Percentiles rank a stretch among this genome's conserved stretches.
Evolutionary conservation across 2,329 filamentous ascomycete species (phyloP).

Genomic region (Byssothecium circinans): DNA sequence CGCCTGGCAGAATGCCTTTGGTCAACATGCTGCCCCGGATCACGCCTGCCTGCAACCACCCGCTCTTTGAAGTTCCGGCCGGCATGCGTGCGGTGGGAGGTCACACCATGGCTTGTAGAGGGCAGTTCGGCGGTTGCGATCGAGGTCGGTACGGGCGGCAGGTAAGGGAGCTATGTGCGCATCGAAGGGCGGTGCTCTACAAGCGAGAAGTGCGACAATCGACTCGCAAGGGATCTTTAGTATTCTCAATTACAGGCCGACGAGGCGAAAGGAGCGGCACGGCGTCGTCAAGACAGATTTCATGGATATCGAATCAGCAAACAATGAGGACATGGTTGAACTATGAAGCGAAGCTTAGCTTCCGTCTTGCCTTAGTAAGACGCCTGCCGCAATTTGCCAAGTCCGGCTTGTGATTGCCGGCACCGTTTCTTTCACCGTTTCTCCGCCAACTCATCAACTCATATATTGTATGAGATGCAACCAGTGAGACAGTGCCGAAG

Average conservation of each 20-base stretch:
- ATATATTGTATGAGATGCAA: not conserved
- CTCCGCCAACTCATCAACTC: not conserved
- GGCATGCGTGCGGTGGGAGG: constrained; percentile 23
- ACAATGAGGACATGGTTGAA: too few relatives aligned
- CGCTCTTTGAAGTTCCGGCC: constrained; percentile 22
- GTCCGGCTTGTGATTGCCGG: not conserved
- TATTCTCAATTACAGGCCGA: too few relatives aligned
- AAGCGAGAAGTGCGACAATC: too few relatives aligned
- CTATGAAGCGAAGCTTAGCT: too few relatives aligned
- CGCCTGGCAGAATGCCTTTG: constrained; percentile 52
- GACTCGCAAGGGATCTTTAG: too few relatives aligned
- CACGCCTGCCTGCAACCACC: constrained; percentile 31
- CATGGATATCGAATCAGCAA: too few relatives aligned
- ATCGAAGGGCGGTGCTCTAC: not conserved
- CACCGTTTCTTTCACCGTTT: not conserved
- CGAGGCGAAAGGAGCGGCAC: too few relatives aligned
- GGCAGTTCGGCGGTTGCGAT: constrained; percentile 4
- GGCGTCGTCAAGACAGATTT: too few relatives aligned
- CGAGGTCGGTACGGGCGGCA: constrained; percentile 15
- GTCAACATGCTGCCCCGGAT: constrained; percentile 35
- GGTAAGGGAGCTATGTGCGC: constrained; percentile 18
- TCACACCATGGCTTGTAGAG: constrained; percentile 26
- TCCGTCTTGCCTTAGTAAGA: too few relatives aligned
- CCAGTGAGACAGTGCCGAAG: too few relatives aligned
- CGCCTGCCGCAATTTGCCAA: not conserved